These are phyloP conservation scores for Pythium grandisporangium DNA, from an alignment of 352 stramenopile species.

Conservation along the genomic window DNA sequence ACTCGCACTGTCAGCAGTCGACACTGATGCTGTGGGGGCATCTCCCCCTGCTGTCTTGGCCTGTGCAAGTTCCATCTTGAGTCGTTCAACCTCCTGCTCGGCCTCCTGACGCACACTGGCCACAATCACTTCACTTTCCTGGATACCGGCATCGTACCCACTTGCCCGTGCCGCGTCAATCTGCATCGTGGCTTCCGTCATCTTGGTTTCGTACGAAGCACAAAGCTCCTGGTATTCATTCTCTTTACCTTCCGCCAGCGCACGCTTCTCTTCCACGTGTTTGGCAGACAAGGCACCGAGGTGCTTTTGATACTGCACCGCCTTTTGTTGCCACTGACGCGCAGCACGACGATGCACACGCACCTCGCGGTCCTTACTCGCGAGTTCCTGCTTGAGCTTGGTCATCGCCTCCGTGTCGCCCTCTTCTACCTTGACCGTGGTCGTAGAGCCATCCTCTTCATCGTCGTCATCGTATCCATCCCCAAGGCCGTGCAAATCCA, in stretches of 20 bases:
- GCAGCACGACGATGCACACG: conserved; percentile 34
- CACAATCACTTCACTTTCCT: conserved; percentile 65
- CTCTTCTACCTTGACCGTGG: conserved; percentile 6
- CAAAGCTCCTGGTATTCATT: conserved; percentile 54
- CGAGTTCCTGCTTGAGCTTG: conserved; percentile 20
- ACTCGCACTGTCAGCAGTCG: neutral
- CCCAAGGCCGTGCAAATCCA: too few relatives aligned
- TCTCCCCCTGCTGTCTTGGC: neutral
- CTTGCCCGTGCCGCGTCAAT: conserved; percentile 58
- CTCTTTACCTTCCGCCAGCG: conserved; percentile 35
- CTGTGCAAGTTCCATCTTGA: conserved; percentile 13
- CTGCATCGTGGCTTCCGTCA: conserved; percentile 58
- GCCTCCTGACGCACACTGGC: conserved; percentile 41
- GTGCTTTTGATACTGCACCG: conserved; percentile 46
- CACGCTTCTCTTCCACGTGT: conserved; percentile 37
- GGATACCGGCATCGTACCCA: conserved; percentile 69
- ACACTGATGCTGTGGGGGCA: conserved; percentile 2
- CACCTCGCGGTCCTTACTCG: too few relatives aligned
- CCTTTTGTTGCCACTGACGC: conserved; percentile 65
- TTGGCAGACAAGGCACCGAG: conserved; percentile 25
- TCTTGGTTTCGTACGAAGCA: conserved; percentile 65
- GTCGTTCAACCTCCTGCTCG: conserved; percentile 20
- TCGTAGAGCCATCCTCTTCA: neutral
- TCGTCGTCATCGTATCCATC: conserved; percentile 19
- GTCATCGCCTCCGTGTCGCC: conserved; percentile 25